Evolutionary conservation across 2,329 filamentous ascomycete genomes (phyloP), one percentile per base, ranked within the genome.

Genomic region (Fusarium nisikadoi): DNA sequence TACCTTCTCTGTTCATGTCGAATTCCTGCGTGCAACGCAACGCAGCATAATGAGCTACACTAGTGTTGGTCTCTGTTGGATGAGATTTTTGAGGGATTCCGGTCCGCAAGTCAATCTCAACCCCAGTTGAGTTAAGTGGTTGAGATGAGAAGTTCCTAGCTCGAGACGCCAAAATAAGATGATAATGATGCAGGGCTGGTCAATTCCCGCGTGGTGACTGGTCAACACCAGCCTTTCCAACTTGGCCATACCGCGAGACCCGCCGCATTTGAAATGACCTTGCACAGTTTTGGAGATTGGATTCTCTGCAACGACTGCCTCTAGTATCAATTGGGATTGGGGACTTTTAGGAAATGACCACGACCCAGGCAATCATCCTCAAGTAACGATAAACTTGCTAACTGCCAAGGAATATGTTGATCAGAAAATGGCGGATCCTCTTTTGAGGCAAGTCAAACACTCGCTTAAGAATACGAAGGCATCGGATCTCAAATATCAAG

Each of bases 251-350:
- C 67, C 52, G 65, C 61, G 45, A 62, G 74, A 74, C 74, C 74
- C 74, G 74, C 74, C 62, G 47, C 35, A 55, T 65, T 68, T 70
- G 68, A 76, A 75, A 73, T 76, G 74, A 76, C 61, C 50, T 68
- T 52, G 49, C 63, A 54, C 60, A 64, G 71, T 50, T 46, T 65
- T 75, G 63, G 73, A 76, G 74, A 76, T 76, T 76, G 63, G 54
- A 41, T 49, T 52, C 43, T 62, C 39, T 42, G 39, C 53, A 65
- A 54, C 72, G 55, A 54, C 67, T 57, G 47, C 62, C 49, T 66
- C 63, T 69, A 75, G 73, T 59, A 65, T 71, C 47, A 59, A 49
- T 65, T 60, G 49, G 39, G 71, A 19, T 23, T 63, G 43, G 39
- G 27, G 33, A 57, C 33, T 60, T 39, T 39, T 43, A 65, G 70